Conservation (phyloP, 225 moss, liverwort and hornwort genomes). For the Polytrichum formosum region DNA sequence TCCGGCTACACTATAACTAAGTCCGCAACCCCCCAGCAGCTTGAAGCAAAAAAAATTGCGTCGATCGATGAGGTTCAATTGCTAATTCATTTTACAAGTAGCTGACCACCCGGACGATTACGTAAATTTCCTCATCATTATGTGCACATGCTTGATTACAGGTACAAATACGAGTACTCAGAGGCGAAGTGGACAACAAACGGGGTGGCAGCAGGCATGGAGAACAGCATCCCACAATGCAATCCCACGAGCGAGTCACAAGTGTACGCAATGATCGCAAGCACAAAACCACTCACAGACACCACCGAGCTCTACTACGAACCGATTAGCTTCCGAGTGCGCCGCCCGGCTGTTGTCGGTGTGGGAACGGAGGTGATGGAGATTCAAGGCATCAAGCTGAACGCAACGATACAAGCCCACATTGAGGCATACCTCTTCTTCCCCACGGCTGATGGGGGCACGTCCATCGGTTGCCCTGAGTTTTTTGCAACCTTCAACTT, state of each 20-base stretch:
- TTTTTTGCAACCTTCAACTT: conserved; percentile 30
- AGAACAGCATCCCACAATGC: conserved; percentile 20
- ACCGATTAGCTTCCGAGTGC: conserved; percentile 25
- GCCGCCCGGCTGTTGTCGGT: not conserved
- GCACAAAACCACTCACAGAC: conserved; percentile 2
- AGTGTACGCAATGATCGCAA: conserved; percentile 15
- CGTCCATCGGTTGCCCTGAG: conserved; percentile 36
- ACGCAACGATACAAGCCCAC: not conserved
- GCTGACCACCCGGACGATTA: too few species aligned
- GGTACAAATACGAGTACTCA: conserved; percentile 34
- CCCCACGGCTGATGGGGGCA: not conserved
- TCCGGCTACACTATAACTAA: too few species aligned
- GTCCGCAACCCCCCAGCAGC: too few species aligned
- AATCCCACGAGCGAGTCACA: not conserved
- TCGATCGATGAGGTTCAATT: too few species aligned
- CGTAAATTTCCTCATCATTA: too few species aligned
- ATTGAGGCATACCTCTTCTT: not conserved
- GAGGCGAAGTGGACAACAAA: conserved; percentile 25
- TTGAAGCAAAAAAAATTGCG: too few species aligned
- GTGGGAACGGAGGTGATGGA: conserved; percentile 18
- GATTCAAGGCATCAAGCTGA: conserved; percentile 1
- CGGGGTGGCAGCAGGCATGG: conserved; percentile 17
- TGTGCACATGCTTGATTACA: not conserved
- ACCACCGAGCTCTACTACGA: not conserved
- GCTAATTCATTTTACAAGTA: too few species aligned